A percentile compares a stretch with the other conserved stretches of the same genome.
These are phyloP conservation scores for Chlamydomonas sp. DNA, from an alignment of 139 green algal species.

Conservation along the genomic window DNA sequence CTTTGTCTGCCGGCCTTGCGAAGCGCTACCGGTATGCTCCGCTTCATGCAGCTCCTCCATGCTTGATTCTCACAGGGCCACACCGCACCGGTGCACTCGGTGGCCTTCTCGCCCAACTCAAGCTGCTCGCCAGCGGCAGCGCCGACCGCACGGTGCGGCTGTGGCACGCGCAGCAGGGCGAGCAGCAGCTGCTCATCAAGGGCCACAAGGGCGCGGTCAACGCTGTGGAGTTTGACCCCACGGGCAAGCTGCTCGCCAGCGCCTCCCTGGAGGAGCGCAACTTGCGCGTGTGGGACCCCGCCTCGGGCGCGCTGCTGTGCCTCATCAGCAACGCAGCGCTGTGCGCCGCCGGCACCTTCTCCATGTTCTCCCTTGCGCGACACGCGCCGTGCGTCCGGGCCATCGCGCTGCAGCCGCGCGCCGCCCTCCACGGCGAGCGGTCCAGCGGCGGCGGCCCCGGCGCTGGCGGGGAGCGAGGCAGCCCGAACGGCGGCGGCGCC, in stretches of 20 bases:
- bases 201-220: neutral
- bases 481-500: neutral
- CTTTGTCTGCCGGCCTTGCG: neutral
- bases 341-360: constrained; percentile 19
- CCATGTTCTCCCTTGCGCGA: constrained; percentile 24
- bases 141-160: constrained; percentile 30
- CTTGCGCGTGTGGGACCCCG: constrained; percentile 35
- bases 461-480: neutral
- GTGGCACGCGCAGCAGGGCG: constrained; percentile 8
- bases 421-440: neutral
- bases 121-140: neutral
- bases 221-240: constrained; percentile 1
- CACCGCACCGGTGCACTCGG: constrained; percentile 16
- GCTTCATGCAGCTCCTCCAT: neutral
- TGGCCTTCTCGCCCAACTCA: constrained; percentile 26
- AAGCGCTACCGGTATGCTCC: neutral
- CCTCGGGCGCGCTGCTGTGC: constrained; percentile 14
- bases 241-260: constrained; percentile 24
- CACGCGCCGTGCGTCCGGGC: constrained; percentile 27
- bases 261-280: constrained; percentile 23
- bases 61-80: constrained; percentile 1
- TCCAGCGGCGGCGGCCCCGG: neutral
- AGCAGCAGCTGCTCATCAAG: constrained; percentile 22
- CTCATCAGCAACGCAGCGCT: constrained; percentile 26
- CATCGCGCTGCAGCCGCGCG: constrained; percentile 10